Evolutionary conservation across 495 filamentous ascomycete genomes (phyloP).

Genomic region (Polyplosphaeria fusca): DNA sequence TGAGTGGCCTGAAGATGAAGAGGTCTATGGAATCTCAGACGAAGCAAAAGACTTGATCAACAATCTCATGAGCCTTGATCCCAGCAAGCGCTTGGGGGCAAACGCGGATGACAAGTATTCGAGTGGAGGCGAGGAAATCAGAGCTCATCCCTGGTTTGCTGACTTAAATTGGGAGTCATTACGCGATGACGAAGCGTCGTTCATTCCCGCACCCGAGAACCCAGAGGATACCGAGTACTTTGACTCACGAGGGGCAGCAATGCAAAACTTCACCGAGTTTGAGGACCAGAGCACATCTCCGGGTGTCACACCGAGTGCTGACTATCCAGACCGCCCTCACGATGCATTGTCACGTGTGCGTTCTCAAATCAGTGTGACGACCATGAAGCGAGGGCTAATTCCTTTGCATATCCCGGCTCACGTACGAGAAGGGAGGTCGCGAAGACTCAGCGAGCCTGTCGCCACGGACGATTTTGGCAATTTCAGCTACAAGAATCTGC

Average conservation of each 20-base stretch:
- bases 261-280: conserved; percentile 88
- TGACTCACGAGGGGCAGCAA: conserved; percentile 81
- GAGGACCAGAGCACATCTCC: conserved; percentile 83
- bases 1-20: conserved; percentile 77
- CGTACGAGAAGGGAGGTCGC: conserved; percentile 81
- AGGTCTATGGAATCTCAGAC: conserved; percentile 55
- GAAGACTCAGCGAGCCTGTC: conserved; percentile 87
- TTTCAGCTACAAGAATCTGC: conserved; percentile 95
- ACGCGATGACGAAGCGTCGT: conserved; percentile 87
- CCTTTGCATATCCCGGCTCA: conserved; percentile 94
- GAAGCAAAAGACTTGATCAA: conserved; percentile 94
- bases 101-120: conserved; percentile 76
- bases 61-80: conserved; percentile 77
- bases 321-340: conserved; percentile 83
- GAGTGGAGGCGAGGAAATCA: conserved; percentile 85
- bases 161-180: conserved; percentile 87
- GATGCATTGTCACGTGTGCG: conserved; percentile 90
- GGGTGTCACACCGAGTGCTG: conserved; percentile 56
- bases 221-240: conserved; percentile 99
- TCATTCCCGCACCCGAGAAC: conserved; percentile 88
- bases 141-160: conserved; percentile 82
- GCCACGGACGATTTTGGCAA: conserved; percentile 88
- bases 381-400: conserved; percentile 83
- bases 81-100: conserved; percentile 73
- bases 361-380: conserved; percentile 66